Percentiles rank a stretch among this genome's conserved stretches.
Conservation (phyloP, 176 grass and related monocot genomes). For the Juncus inflexus region DNA sequence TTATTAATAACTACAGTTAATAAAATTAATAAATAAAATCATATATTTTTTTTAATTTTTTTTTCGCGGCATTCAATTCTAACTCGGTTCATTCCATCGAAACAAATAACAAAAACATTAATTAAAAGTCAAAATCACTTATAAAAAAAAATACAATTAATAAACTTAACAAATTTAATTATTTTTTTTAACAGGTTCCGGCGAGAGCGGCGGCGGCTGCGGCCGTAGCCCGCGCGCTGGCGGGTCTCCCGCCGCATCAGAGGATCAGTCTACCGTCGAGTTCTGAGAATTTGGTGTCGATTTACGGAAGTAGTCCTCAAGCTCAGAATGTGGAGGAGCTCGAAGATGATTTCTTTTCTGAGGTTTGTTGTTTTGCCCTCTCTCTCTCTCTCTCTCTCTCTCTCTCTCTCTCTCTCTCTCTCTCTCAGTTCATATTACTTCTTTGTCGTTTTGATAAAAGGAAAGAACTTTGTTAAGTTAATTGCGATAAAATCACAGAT, state of each 20-base stretch:
- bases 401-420: no score
- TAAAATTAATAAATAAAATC: no score
- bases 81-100: no score
- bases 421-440: no score
- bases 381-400: not conserved
- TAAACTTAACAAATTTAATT: constrained; percentile 22
- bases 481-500: not conserved
- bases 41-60: no score
- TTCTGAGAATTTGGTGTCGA: constrained; percentile 68
- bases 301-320: constrained; percentile 63
- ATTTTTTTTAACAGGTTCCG: constrained; percentile 55
- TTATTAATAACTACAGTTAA: no score
- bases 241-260: constrained; percentile 68
- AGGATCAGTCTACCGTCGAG: constrained; percentile 63
- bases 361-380: constrained; percentile 36
- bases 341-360: constrained; percentile 84
- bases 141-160: not conserved
- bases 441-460: no score
- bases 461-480: not conserved
- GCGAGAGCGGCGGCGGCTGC: constrained; percentile 81
- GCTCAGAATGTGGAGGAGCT: constrained; percentile 55
- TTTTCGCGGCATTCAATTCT: no score
- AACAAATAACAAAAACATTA: no score
- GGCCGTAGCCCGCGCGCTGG: constrained; percentile 65
- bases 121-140: no score